A percentile compares a stretch with the other conserved stretches of the same genome.
Evolutionary conservation across 2,329 filamentous ascomycete genomes (phyloP).

Genomic region (Ophiocordyceps camponoti-leonardi): DNA sequence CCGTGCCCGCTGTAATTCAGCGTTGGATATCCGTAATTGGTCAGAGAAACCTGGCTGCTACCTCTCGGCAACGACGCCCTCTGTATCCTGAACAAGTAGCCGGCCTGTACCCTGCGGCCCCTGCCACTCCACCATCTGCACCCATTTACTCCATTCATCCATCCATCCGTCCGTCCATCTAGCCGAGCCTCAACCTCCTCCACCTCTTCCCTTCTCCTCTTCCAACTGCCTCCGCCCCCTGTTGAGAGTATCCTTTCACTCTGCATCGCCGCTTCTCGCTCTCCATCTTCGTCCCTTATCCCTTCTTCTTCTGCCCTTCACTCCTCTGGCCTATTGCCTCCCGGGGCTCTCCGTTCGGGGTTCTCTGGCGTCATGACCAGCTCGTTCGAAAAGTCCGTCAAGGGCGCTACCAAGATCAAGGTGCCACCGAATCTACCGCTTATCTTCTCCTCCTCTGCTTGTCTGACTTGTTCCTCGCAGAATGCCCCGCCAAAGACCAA

Average conservation of each 20-base stretch:
- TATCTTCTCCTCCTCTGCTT: neutral
- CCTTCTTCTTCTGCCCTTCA: neutral
- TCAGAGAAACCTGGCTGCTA: too few relatives aligned
- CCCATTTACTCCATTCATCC: too few relatives aligned
- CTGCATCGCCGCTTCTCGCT: neutral
- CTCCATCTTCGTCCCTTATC: neutral
- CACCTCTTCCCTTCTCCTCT: neutral
- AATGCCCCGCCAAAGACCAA: conserved; percentile 95
- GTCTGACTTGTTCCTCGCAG: conserved; percentile 22
- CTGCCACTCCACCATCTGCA: too few relatives aligned
- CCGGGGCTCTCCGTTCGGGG: neutral
- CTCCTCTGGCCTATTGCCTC: neutral
- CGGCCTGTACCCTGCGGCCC: too few relatives aligned
- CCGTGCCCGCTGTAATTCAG: too few relatives aligned
- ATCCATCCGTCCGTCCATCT: too few relatives aligned
- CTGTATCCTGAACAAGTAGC: too few relatives aligned
- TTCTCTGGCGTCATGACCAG: conserved; percentile 43
- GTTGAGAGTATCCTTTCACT: neutral
- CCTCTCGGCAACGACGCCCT: too few relatives aligned
- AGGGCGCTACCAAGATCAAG: conserved; percentile 97
- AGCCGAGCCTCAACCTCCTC: neutral
- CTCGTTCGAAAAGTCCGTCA: conserved; percentile 97
- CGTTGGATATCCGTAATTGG: too few relatives aligned
- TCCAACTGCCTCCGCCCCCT: neutral
- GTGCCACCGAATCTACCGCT: conserved; percentile 23